Evolutionary conservation across 495 filamentous ascomycete species (phyloP), one percentile per base, ranked within the genome.

Genomic region (Aspergillus steynii): DNA sequence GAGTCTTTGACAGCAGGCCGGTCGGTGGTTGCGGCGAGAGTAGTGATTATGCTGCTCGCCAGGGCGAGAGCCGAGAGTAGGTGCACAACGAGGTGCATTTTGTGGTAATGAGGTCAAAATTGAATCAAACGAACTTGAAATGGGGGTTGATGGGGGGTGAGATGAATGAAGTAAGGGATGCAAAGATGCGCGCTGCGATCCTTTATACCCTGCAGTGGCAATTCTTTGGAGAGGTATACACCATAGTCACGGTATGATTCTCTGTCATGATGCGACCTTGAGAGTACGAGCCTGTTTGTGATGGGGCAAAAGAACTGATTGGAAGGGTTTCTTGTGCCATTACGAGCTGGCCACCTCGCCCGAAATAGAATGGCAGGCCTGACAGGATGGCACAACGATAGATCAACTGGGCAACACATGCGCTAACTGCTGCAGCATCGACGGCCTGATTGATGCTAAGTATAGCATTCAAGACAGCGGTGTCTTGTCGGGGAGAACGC

Each of bases 1-100:
- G 64, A 37, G 53, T 66, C 64, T 55, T 62, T 66, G 48, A 58
- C 53, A 20, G 59, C 56, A 0, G 64, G 51, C 4, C 45, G 55
- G 29, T 56, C 29, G 48, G 20, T 27, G 15, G 31, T 46, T 27
- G 31, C 8, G n/a, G 48, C 28, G 20, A 27, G 9, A 12, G 32
- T 25, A 4, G 29, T 1, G 0, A 27, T 20, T 3, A 55, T 28
- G 29, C 31, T 34, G 31, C 37, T 42, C 37, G 12, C 37, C 9
- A 42, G 12, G 7, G 37, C 37, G 1, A 42, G 37, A 4, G 37
- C 37, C 9, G 48, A 29, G 15, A 27, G 20, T 6, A 50, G 26
- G 7, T 8, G 48, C 8, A 50, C 15, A 8, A 14, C 4, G 26
- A 29, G 10, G 20, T 26, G n/a, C 25, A 50, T 50, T 26, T 26